Conservation (phyloP, 768 basidiomycete species). For the Agrocybe pediades region DNA sequence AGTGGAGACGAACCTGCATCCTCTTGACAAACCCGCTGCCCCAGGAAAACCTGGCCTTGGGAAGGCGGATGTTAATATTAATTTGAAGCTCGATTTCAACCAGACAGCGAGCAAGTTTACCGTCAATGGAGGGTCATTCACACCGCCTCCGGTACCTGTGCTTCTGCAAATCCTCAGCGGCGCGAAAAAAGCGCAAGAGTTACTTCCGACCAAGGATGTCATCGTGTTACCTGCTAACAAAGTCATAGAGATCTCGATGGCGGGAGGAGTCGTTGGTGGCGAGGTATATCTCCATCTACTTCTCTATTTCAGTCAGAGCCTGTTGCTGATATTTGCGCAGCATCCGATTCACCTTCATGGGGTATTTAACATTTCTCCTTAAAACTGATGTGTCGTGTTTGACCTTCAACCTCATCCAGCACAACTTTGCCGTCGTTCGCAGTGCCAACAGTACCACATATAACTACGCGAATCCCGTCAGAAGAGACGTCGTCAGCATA, state of each 20-base stretch:
- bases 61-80: conserved; percentile 37
- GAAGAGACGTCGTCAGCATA: conserved; percentile 37
- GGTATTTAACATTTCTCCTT: conserved; percentile 23
- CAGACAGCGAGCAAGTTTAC: conserved; percentile 19
- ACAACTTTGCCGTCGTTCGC: conserved; percentile 39
- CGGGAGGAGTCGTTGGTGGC: conserved; percentile 34
- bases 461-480: conserved; percentile 51
- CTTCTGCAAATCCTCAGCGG: conserved; percentile 48
- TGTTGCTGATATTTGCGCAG: conserved; percentile 12
- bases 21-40: conserved; percentile 23
- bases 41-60: conserved; percentile 36
- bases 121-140: conserved; percentile 34
- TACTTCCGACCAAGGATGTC: conserved; percentile 40
- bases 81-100: conserved; percentile 31
- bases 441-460: conserved; percentile 35
- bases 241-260: conserved; percentile 47
- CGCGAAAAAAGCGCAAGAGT: conserved; percentile 28
- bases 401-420: conserved; percentile 17
- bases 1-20: conserved; percentile 37
- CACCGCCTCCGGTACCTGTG: conserved; percentile 41
- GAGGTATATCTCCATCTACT: conserved; percentile 28
- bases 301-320: background rate
- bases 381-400: background rate
- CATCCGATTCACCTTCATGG: conserved; percentile 49
- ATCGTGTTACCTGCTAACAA: conserved; percentile 43